These are phyloP conservation scores for Macaranga tanarius DNA, from an alignment of 441 rosid species.

Conservation along the genomic window DNA sequence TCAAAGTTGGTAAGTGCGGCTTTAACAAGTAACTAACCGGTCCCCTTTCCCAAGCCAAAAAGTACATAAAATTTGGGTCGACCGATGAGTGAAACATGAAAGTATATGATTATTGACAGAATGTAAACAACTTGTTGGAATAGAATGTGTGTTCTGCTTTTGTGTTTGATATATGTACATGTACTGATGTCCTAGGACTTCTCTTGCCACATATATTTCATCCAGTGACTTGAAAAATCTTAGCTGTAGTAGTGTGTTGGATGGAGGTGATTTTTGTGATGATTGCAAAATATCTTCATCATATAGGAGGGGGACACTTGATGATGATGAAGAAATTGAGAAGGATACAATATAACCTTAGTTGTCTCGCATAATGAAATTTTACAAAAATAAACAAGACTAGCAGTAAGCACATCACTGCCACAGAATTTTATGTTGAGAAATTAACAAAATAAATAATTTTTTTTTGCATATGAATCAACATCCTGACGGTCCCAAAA, in stretches of 20 bases:
- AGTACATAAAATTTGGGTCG: not conserved
- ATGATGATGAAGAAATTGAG: not conserved
- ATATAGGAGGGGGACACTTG: not conserved
- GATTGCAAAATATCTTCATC: constrained; percentile 3
- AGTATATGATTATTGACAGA: too few relatives aligned
- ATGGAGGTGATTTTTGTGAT: not conserved
- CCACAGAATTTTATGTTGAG: constrained; percentile 10
- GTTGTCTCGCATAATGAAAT: constrained; percentile 7
- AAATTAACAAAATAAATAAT: not conserved
- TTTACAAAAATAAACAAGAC: constrained; percentile 6
- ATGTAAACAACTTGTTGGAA: too few relatives aligned
- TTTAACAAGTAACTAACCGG: not conserved
- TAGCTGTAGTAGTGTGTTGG: not conserved
- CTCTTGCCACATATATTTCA: too few relatives aligned
- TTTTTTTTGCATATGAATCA: constrained; percentile 7
- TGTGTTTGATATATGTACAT: too few relatives aligned
- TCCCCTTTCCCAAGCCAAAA: not conserved
- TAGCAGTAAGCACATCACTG: not conserved
- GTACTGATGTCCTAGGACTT: too few relatives aligned
- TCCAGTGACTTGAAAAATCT: too few relatives aligned
- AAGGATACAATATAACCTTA: constrained; percentile 4
- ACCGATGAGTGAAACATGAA: not conserved
- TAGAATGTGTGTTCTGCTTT: too few relatives aligned
- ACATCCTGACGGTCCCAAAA: not conserved
- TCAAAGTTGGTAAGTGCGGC: constrained; percentile 4